Base-by-base conservation (phyloP, 1,284 basidiomycete genomes). In the Peniophora sp. region DNA sequence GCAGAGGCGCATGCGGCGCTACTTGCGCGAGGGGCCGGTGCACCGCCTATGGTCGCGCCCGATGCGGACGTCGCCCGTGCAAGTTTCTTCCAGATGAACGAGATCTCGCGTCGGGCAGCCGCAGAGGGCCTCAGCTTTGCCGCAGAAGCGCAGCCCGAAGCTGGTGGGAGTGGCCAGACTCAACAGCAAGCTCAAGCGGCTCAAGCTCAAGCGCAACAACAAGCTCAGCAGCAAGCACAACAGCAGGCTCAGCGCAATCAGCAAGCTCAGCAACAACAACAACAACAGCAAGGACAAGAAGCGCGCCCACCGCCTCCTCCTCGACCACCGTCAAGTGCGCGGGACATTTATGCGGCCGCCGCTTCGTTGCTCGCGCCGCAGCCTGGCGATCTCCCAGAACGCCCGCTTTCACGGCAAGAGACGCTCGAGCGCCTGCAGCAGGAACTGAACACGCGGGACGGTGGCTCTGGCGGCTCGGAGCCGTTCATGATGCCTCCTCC, bases 31-130 rank as follows among this genome's bases (percentile, higher is more conserved):
- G 27, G 27, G 27, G 27, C 75, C 17, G 78, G 81, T 60, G 76
- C 77, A 2, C 77, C 79, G 57, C 73, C 77, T 49, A 76, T 81
- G 58, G 77, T 85, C 56, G 81, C 74, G 54, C 69, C 69, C 3
- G 70, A 79, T 59, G 69, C 69, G 49, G 79, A 77, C 56, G 74
- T 86, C 45, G 83, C 82, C 1, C 73, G 78, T 25, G 81, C 81
- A 5, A 70, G 70, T 16, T 73, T 88, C 55, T 73, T 78, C 57
- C 84, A 87, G 63, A 84, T 90, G 79, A 88, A 81, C 65, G 84
- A 88, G 63, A 77, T 85, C 55, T 83, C 83, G 23, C 69, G 81
- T 47, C 73, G 83, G 27, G 82, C 80, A 20, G 69, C 71, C 59
- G 67, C 61, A 50, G 68, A 64, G 39, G 69, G 71, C 3, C 63